phyloP scores from a whole-genome alignment of 108 stramenopile species.

The Parietichytrium sp. region DNA sequence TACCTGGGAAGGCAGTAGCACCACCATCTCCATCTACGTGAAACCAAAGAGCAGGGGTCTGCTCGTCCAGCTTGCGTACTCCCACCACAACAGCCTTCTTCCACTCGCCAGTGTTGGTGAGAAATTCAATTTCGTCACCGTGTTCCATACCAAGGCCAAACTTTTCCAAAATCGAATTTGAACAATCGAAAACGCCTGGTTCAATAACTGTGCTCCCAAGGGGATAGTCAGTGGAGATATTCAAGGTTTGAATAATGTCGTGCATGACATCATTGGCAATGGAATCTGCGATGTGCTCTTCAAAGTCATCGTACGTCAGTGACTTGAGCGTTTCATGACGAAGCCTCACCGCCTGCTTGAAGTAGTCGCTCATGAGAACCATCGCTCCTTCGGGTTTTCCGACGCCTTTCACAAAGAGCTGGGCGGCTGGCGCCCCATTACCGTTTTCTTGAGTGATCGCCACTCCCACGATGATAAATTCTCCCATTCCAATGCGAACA shows the following conservation, averaged over 20 bases:
- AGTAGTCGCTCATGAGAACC: neutral
- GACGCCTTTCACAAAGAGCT: neutral
- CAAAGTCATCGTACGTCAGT: neutral
- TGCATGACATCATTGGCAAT: neutral
- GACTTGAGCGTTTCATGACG: too few species aligned
- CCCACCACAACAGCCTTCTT: too few species aligned
- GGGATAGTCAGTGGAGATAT: neutral
- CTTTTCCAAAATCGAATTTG: neutral
- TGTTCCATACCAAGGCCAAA: neutral
- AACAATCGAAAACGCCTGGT: neutral
- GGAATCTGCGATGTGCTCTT: neutral
- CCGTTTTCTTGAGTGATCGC: neutral
- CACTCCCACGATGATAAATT: neutral
- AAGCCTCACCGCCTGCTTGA: too few species aligned
- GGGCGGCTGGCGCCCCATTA: neutral
- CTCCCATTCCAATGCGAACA: neutral
- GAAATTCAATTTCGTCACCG: neutral
- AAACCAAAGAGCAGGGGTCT: neutral
- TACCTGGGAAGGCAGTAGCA: neutral
- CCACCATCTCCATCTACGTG: neutral
- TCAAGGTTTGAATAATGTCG: neutral
- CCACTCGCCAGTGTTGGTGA: neutral
- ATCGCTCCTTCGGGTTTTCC: neutral
- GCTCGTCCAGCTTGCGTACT: neutral
- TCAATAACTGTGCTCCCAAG: neutral